Evolutionary conservation across 1,139 yeast genomes (phyloP).

Genomic region (Magnusiomyces clavatus): DNA sequence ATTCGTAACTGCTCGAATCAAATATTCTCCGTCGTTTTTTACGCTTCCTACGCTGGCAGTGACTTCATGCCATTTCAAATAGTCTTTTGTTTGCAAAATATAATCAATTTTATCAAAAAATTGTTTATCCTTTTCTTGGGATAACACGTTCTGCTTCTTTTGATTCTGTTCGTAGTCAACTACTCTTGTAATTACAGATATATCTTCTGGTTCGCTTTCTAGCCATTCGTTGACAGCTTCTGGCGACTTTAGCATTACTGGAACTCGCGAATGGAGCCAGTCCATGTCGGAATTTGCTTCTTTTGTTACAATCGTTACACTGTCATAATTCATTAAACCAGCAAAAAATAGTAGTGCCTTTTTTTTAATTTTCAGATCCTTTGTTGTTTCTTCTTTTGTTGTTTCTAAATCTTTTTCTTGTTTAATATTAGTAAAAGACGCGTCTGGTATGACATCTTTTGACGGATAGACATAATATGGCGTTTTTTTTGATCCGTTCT

Average conservation of each 20-base stretch:
- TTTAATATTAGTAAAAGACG: neutral
- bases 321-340: slow-evolving; percentile 52
- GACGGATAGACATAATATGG: slow-evolving; percentile 52
- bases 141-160: neutral
- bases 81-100: too few species aligned
- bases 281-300: slow-evolving; percentile 49
- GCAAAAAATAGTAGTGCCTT: slow-evolving; percentile 53
- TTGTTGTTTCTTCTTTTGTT: neutral
- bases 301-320: slow-evolving; percentile 70
- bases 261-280: slow-evolving; percentile 77
- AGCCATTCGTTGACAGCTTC: slow-evolving; percentile 54
- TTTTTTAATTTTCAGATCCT: neutral
- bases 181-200: too few species aligned
- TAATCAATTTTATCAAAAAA: too few species aligned
- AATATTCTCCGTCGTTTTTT: slow-evolving; percentile 34
- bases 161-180: neutral
- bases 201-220: slow-evolving; percentile 34
- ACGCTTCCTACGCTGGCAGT: too few species aligned
- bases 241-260: slow-evolving; percentile 33
- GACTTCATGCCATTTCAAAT: too few species aligned
- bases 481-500: slow-evolving; percentile 32
- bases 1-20: slow-evolving; percentile 22
- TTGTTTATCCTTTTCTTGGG: neutral
- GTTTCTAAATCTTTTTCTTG: neutral
- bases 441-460: neutral